Base-by-base conservation (phyloP, 2,329 filamentous ascomycete species). In the Monilinia vaccinii-corymbosi region DNA sequence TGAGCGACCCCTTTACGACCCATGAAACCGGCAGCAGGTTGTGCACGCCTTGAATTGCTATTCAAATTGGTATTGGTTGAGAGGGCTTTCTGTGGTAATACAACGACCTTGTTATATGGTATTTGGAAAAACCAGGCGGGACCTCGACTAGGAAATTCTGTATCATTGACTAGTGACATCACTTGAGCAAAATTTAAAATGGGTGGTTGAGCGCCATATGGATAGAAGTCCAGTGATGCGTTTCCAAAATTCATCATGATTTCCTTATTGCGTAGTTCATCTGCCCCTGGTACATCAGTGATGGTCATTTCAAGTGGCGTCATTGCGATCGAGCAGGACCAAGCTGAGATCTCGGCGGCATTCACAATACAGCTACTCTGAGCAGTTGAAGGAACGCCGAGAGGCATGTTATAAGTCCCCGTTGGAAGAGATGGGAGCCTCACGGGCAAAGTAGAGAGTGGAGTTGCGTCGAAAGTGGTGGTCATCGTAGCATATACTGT, bases 71-170 rank as follows among this genome's bases (percentile, higher is more conserved):
- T 55, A 14, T 44, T 47, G 13, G 49, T 42, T 32, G 61, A 61
- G 4, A 68, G 48, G 21, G 61, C 58, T 9, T 55, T 56, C 45
- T 69, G 64, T 25, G 63, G 66, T 3, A 83, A 64, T 45, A 88
- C 77, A 5, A 87, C 82, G 42, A 87, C 67, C 69, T 88, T 89
- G 69, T 87, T 79, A 67, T 87, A 87, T 16, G 75, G 70, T 28
- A 81, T 73, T 63, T 81, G 78, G 68, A 88, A 88, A 66, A 85
- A 85, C 68, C 80, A 81, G 7, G 85, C 84, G 16, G 84, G 83
- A 2, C 85, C 86, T 62, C 79, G 76, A 16, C 73, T 72, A 42
- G 77, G 74, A 60, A 81, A 79, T 61, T 82, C 79, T 42, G 78
- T 76, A 70, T 88, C 85, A 40, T 75, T 73, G 46, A 84, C 82